These are phyloP conservation scores for Mortierella sp. DNA, from an alignment of 371 early-diverging fungal genomes.

Conservation along the genomic window DNA sequence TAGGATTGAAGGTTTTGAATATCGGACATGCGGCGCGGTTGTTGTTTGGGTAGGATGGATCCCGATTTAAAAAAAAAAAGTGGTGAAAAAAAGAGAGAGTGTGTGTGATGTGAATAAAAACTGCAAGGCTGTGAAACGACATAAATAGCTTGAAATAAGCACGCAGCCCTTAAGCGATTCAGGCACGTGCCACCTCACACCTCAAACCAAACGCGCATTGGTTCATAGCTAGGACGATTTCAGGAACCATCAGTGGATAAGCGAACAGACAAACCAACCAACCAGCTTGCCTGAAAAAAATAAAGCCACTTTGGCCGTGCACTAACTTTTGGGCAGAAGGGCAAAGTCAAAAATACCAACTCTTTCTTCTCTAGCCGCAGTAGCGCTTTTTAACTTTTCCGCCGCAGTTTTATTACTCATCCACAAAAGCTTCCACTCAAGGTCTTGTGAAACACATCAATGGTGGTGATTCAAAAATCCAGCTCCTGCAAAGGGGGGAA, in stretches of 20 bases:
- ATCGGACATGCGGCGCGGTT: slow-evolving; percentile 49
- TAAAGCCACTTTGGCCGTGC: no score
- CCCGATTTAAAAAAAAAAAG: slow-evolving; percentile 13
- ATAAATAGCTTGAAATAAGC: background rate
- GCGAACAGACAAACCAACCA: no score
- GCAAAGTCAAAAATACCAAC: no score
- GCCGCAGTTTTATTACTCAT: slow-evolving; percentile 10
- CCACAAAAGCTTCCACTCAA: background rate
- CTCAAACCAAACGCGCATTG: background rate
- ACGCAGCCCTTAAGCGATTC: background rate
- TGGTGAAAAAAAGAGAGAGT: slow-evolving; percentile 3
- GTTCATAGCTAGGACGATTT: background rate
- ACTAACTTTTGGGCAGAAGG: background rate
- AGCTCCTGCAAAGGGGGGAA: background rate
- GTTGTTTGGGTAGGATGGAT: slow-evolving; percentile 14
- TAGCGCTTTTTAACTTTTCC: background rate
- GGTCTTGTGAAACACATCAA: background rate
- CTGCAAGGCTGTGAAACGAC: background rate
- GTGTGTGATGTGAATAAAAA: background rate
- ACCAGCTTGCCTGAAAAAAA: no score
- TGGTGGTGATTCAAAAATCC: no score
- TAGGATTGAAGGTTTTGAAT: slow-evolving; percentile 54
- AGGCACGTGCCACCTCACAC: background rate
- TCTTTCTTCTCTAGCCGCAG: background rate
- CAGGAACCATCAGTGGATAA: no score